phyloP scores from a whole-genome alignment of 148 eudicot species.

The Chenopodium suecicum region DNA sequence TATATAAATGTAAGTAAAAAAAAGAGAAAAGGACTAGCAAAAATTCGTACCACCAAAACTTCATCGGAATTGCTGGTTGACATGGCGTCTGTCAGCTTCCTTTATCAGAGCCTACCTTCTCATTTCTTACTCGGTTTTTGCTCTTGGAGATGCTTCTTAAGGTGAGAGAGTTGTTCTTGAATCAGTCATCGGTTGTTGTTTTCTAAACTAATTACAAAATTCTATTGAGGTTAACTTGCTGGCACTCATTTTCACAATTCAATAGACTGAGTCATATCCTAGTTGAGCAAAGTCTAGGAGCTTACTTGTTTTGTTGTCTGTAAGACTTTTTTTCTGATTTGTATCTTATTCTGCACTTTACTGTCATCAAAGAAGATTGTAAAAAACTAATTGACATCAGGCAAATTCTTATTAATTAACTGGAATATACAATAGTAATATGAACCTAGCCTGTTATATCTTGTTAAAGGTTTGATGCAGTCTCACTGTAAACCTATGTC shows the following conservation, averaged over 20 bases:
- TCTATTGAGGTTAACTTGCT: background rate
- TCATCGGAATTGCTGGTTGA: slow-evolving; percentile 36
- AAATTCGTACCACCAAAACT: slow-evolving; percentile 40
- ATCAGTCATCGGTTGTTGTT: slow-evolving; percentile 21
- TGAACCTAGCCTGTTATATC: too few species aligned
- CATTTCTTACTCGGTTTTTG: background rate
- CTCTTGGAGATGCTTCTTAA: background rate
- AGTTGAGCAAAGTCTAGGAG: slow-evolving; percentile 11
- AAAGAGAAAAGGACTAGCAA: background rate
- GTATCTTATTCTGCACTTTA: background rate
- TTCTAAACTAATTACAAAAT: background rate
- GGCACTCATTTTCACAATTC: background rate
- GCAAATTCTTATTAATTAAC: background rate
- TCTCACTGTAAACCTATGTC: too few species aligned
- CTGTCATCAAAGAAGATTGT: background rate
- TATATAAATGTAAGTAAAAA: background rate
- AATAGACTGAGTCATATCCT: slow-evolving; percentile 17
- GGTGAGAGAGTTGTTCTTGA: slow-evolving; percentile 14
- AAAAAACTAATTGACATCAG: background rate
- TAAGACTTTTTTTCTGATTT: background rate
- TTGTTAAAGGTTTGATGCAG: too few species aligned
- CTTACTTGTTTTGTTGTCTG: background rate
- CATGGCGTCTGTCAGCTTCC: slow-evolving; percentile 28
- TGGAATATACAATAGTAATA: too few species aligned
- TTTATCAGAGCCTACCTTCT: slow-evolving; percentile 17